Percentiles rank a stretch among this genome's conserved stretches.
Conservation (phyloP, 768 basidiomycete genomes). For the Tricholoma sp. region DNA sequence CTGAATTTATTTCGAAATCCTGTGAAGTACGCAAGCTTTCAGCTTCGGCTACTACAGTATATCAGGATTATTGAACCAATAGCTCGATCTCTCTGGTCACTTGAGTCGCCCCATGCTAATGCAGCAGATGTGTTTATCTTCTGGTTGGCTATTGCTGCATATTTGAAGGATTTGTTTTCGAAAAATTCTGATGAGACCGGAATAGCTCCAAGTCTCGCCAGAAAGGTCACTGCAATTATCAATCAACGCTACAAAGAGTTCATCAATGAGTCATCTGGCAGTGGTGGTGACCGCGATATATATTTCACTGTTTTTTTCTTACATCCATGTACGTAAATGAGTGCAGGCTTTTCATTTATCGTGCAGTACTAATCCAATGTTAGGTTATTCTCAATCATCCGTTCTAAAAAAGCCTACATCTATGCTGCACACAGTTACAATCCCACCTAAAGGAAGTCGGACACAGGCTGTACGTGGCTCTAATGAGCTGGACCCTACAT, state of each 20-base stretch:
- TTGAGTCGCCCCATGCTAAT: constrained; percentile 10
- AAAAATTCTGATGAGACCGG: not conserved
- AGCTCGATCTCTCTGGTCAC: constrained; percentile 1
- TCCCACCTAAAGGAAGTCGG: no score
- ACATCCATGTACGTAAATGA: no score
- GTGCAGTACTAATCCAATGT: no score
- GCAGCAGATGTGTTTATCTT: constrained; percentile 24
- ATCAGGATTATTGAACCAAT: constrained; percentile 25
- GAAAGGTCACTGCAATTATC: no score
- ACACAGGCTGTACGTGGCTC: no score
- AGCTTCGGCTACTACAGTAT: constrained; percentile 9
- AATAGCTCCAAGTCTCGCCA: no score
- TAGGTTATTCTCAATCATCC: no score
- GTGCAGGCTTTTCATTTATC: not conserved
- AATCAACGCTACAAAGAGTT: not conserved
- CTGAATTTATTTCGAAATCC: not conserved
- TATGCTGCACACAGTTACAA: no score
- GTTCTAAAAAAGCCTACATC: no score
- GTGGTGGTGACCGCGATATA: not conserved
- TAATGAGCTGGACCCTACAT: no score
- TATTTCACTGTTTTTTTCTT: no score
- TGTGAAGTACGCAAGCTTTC: not conserved
- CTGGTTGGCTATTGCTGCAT: constrained; percentile 22
- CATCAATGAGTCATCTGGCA: not conserved
- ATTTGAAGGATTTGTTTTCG: constrained; percentile 12